phyloP scores from a whole-genome alignment of 495 filamentous ascomycete species.

The Tetracladium setigerum region DNA sequence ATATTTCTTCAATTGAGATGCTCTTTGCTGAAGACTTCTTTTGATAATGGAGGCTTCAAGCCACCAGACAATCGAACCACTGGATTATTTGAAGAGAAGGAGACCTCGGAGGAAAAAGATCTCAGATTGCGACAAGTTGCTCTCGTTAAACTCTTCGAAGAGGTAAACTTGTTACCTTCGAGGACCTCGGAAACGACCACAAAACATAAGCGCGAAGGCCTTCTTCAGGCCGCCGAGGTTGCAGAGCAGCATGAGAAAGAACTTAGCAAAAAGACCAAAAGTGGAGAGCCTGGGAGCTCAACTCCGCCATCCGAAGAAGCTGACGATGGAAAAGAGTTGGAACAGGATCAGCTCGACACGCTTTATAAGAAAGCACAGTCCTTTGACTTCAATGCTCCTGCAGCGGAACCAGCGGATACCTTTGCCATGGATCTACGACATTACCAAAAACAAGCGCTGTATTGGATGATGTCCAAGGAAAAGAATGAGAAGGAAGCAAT shows the following conservation, averaged over 20 bases:
- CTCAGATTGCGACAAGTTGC: constrained; percentile 81
- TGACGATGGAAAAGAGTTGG: constrained; percentile 81
- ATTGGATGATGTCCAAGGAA: constrained; percentile 96
- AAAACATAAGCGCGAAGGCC: constrained; percentile 69
- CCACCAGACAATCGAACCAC: constrained; percentile 63
- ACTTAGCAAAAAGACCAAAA: constrained; percentile 31
- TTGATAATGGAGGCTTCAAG: constrained; percentile 52
- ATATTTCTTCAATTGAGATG: constrained; percentile 81
- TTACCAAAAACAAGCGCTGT: constrained; percentile 89
- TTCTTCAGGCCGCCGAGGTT: constrained; percentile 80
- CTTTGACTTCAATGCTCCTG: constrained; percentile 89
- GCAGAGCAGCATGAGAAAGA: constrained; percentile 70
- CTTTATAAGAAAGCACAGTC: constrained; percentile 95
- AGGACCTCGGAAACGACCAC: constrained; percentile 66
- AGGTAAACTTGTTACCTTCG: constrained; percentile 74
- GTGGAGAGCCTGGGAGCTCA: constrained; percentile 38
- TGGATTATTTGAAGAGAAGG: constrained; percentile 70
- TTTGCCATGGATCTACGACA: constrained; percentile 81
- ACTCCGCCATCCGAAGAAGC: constrained; percentile 52
- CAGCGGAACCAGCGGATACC: constrained; percentile 68
- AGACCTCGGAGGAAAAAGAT: constrained; percentile 77
- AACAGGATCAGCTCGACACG: constrained; percentile 90
- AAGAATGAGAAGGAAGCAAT: constrained; percentile 59
- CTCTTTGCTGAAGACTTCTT: constrained; percentile 65
- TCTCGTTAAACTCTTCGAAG: constrained; percentile 80